Evolutionary conservation across 2,329 filamentous ascomycete species (phyloP).

Genomic region (Coleophoma eucalyptorum): DNA sequence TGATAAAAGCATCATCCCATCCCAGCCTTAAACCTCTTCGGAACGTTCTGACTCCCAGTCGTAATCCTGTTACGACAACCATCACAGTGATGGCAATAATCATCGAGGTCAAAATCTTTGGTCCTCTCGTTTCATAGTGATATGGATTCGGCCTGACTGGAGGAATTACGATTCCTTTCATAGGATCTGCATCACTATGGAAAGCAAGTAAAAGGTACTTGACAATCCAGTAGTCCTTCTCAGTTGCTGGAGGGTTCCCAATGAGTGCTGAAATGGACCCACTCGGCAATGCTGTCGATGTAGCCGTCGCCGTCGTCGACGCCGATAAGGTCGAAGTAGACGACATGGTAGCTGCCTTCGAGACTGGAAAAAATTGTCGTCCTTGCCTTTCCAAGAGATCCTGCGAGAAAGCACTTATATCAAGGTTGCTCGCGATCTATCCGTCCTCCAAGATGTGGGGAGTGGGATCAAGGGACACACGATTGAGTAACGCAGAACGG

Average conservation of each 20-base stretch:
- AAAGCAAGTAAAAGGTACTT: slow-evolving; percentile 19
- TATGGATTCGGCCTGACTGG: slow-evolving; percentile 16
- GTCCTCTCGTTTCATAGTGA: slow-evolving; percentile 19
- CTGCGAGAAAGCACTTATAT: no score
- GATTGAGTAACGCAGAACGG: no score
- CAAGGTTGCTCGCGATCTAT: no score
- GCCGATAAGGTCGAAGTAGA: not conserved
- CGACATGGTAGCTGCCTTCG: not conserved
- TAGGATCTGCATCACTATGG: slow-evolving; percentile 14
- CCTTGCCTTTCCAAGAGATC: no score
- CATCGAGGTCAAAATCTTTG: slow-evolving; percentile 24
- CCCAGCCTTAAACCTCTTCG: slow-evolving; percentile 25
- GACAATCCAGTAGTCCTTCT: slow-evolving; percentile 25
- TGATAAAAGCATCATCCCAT: slow-evolving; percentile 28
- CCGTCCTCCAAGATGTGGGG: no score
- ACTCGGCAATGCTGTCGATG: slow-evolving; percentile 6
- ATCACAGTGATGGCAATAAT: slow-evolving; percentile 25
- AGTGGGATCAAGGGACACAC: no score
- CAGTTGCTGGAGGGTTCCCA: slow-evolving; percentile 20
- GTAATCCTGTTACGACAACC: slow-evolving; percentile 21
- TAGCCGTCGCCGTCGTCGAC: slow-evolving; percentile 2
- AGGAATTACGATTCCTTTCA: slow-evolving; percentile 13
- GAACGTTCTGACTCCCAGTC: slow-evolving; percentile 23
- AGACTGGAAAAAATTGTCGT: no score
- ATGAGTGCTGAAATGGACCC: slow-evolving; percentile 19